These are phyloP conservation scores for Boletellus ananas DNA, from an alignment of 768 basidiomycete genomes.

Conservation along the genomic window DNA sequence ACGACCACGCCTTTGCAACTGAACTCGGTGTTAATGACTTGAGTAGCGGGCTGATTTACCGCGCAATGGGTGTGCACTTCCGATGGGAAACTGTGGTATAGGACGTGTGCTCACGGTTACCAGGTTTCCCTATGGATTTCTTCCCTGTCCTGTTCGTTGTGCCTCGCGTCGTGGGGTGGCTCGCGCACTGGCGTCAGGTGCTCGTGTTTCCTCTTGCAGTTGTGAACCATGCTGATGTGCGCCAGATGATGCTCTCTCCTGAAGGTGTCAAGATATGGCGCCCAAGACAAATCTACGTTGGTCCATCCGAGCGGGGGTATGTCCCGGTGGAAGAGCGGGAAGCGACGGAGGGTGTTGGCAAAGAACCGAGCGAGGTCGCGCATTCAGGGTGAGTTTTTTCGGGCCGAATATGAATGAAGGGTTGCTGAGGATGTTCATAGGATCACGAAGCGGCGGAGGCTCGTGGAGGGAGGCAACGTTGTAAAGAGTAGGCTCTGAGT, in stretches of 20 bases:
- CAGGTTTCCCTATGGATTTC: slow-evolving; percentile 90
- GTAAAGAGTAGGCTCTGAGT: slow-evolving; percentile 28
- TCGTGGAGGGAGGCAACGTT: slow-evolving; percentile 23
- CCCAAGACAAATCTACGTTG: slow-evolving; percentile 82
- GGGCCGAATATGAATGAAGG: not conserved
- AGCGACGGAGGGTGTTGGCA: slow-evolving; percentile 49
- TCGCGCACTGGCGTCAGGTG: slow-evolving; percentile 89
- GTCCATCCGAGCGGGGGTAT: slow-evolving; percentile 70
- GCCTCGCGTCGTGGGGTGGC: slow-evolving; percentile 89
- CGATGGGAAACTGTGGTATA: not conserved
- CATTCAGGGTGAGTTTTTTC: slow-evolving; percentile 69
- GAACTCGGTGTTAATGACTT: not conserved
- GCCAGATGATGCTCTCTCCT: slow-evolving; percentile 85
- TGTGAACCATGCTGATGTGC: slow-evolving; percentile 3
- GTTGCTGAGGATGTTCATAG: slow-evolving; percentile 11
- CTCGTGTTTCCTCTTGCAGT: slow-evolving; percentile 5
- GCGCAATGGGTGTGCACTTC: slow-evolving; percentile 71
- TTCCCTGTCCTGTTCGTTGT: slow-evolving; percentile 94
- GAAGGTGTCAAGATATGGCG: slow-evolving; percentile 94
- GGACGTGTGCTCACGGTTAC: slow-evolving; percentile 1
- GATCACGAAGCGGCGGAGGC: slow-evolving; percentile 31
- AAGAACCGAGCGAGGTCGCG: slow-evolving; percentile 57
- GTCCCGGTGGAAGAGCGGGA: slow-evolving; percentile 58
- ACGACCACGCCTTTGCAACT: not conserved
- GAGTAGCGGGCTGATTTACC: slow-evolving; percentile 79